Evolutionary conservation across 2,329 filamentous ascomycete genomes (phyloP).

Genomic region (Neoascochyta sp.): DNA sequence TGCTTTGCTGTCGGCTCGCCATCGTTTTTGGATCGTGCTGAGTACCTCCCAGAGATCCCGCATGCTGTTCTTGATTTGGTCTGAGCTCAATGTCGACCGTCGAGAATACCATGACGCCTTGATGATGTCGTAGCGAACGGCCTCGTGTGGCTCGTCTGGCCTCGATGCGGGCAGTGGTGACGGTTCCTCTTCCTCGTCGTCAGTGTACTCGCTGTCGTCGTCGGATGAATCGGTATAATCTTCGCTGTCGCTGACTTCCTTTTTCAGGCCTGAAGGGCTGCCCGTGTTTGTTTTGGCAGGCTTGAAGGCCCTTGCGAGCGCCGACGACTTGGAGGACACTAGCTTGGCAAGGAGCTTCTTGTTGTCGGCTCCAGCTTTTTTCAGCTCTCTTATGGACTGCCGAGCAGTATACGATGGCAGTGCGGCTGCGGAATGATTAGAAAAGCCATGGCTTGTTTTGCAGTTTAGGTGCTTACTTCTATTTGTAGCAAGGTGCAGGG

Average conservation of each 20-base stretch:
- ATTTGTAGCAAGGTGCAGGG: slow-evolving; percentile 43
- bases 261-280: slow-evolving; percentile 15
- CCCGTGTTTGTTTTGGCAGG: slow-evolving; percentile 12
- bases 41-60: slow-evolving; percentile 58
- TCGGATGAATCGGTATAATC: slow-evolving; percentile 47
- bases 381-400: slow-evolving; percentile 47
- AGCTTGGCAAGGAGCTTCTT: slow-evolving; percentile 37
- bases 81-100: slow-evolving; percentile 47
- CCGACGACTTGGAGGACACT: slow-evolving; percentile 19
- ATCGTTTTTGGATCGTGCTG: slow-evolving; percentile 57
- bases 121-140: slow-evolving; percentile 57
- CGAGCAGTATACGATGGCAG: slow-evolving; percentile 43
- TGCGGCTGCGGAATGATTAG: slow-evolving; percentile 32
- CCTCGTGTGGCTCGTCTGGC: slow-evolving; percentile 52
- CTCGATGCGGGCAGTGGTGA: slow-evolving; percentile 54
- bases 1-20: slow-evolving; percentile 56
- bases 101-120: slow-evolving; percentile 59
- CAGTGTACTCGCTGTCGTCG: slow-evolving; percentile 52
- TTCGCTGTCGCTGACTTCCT: slow-evolving; percentile 43
- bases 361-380: slow-evolving; percentile 42
- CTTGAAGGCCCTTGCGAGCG: slow-evolving; percentile 17
- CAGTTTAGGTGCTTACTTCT: slow-evolving; percentile 38
- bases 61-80: slow-evolving; percentile 54
- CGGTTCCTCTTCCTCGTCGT: slow-evolving; percentile 53
- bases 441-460: slow-evolving; percentile 1